Conservation (phyloP, 177 flowering plant species). For the Vitis hybrid region DNA sequence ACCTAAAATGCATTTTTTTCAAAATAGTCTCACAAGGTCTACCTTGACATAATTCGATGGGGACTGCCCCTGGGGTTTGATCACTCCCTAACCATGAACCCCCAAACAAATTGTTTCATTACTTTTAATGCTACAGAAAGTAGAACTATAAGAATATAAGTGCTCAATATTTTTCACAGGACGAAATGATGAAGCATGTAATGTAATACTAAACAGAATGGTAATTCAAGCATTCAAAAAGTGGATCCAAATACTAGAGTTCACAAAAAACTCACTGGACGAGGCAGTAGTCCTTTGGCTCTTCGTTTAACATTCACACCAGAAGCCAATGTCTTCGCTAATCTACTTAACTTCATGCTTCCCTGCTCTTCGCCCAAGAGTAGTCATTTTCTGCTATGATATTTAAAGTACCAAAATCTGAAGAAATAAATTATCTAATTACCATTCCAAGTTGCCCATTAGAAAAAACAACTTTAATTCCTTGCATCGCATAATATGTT, state of each 20-base stretch:
- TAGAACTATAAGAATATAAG: neutral
- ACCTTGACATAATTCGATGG: no score
- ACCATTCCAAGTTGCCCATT: constrained; percentile 97
- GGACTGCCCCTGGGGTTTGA: no score
- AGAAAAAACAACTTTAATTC: constrained; percentile 74
- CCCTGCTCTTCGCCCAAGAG: constrained; percentile 56
- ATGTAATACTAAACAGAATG: no score
- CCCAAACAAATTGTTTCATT: no score
- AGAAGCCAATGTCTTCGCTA: constrained; percentile 76
- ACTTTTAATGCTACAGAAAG: neutral
- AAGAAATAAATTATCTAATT: constrained; percentile 18
- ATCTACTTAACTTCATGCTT: constrained; percentile 69
- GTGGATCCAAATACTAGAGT: no score
- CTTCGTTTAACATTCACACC: constrained; percentile 85
- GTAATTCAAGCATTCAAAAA: no score
- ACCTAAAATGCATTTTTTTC: no score
- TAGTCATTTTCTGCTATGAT: neutral
- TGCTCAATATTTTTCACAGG: neutral
- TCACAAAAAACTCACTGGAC: constrained; percentile 60
- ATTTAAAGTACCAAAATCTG: constrained; percentile 2
- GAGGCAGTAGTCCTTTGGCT: constrained; percentile 90
- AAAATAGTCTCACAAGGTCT: no score
- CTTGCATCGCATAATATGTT: constrained; percentile 71
- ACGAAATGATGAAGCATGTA: no score
- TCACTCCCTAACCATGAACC: no score